Percentiles rank a stretch among this genome's conserved stretches.
phyloP scores from a whole-genome alignment of 768 basidiomycete genomes.

The Gymnopilus junonius region DNA sequence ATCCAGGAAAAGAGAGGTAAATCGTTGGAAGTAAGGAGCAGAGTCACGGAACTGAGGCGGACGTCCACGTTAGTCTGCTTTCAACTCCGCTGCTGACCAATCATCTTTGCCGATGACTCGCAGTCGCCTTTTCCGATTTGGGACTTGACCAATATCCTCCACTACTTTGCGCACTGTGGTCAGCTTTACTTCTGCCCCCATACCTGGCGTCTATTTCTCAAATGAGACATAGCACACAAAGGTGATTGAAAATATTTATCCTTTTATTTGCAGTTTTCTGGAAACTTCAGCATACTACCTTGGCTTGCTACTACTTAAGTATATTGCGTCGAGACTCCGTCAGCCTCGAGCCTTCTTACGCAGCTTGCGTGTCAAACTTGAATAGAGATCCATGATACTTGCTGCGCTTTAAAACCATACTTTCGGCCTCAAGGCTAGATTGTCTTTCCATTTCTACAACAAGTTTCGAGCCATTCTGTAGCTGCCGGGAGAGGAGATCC shows the following conservation, averaged over 20 bases:
- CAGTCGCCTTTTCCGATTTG: background rate
- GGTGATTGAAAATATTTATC: too few relatives aligned
- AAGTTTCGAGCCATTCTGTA: too few relatives aligned
- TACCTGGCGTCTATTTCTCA: background rate
- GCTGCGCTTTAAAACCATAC: too few relatives aligned
- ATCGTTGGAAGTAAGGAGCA: constrained; percentile 24
- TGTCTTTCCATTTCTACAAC: too few relatives aligned
- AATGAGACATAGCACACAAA: background rate
- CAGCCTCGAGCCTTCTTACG: too few relatives aligned
- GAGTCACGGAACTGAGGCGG: constrained; percentile 2
- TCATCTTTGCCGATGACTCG: constrained; percentile 6
- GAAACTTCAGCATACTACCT: background rate
- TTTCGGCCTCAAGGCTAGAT: too few relatives aligned
- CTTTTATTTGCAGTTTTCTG: background rate
- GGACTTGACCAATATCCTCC: background rate
- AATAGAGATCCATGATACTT: too few relatives aligned
- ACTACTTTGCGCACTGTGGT: background rate
- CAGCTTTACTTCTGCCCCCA: background rate
- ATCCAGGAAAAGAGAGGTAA: constrained; percentile 38
- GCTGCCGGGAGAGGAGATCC: too few relatives aligned
- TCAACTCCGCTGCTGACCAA: constrained; percentile 31
- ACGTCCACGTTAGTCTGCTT: constrained; percentile 15
- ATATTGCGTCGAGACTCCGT: too few relatives aligned
- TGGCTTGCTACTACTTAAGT: too few relatives aligned
- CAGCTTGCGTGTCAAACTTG: too few relatives aligned